Evolutionary conservation across 768 basidiomycete species (phyloP).

Genomic region (Galerina sulciceps): DNA sequence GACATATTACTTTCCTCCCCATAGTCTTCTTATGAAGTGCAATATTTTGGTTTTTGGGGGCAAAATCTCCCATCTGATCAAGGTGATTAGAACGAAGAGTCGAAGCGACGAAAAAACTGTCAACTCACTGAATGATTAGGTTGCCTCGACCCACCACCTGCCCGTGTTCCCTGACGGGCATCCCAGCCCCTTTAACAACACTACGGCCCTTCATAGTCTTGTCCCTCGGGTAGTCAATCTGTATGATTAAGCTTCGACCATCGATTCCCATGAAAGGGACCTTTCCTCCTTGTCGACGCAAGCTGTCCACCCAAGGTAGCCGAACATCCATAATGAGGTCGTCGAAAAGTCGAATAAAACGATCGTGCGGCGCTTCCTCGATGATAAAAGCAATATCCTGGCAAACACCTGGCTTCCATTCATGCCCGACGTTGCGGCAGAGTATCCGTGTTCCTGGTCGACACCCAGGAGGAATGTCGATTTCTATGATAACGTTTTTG

Average conservation of each 20-base stretch:
- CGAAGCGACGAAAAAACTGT: not conserved
- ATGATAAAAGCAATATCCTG: constrained; percentile 74
- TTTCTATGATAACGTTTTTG: constrained; percentile 59
- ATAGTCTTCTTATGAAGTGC: constrained; percentile 34
- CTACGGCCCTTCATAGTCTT: constrained; percentile 52
- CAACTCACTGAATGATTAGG: constrained; percentile 62
- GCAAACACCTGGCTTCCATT: constrained; percentile 54
- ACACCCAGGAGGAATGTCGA: constrained; percentile 67
- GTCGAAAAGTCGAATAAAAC: constrained; percentile 59
- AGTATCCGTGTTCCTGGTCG: constrained; percentile 61
- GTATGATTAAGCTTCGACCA: constrained; percentile 53
- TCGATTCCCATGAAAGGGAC: constrained; percentile 61
- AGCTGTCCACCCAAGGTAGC: constrained; percentile 57
- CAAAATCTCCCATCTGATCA: constrained; percentile 43
- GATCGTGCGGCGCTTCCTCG: constrained; percentile 59
- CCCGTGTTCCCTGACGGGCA: constrained; percentile 63
- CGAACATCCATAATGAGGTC: constrained; percentile 60
- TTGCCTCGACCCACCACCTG: constrained; percentile 61
- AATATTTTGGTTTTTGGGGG: constrained; percentile 32
- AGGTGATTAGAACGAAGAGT: not conserved
- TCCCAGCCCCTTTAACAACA: constrained; percentile 64
- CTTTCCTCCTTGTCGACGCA: constrained; percentile 50
- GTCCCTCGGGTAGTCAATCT: constrained; percentile 58
- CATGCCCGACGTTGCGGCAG: constrained; percentile 70
- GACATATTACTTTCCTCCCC: constrained; percentile 18